Conservation (phyloP, 148 eudicot genomes). For the Rhododendron vialii region DNA sequence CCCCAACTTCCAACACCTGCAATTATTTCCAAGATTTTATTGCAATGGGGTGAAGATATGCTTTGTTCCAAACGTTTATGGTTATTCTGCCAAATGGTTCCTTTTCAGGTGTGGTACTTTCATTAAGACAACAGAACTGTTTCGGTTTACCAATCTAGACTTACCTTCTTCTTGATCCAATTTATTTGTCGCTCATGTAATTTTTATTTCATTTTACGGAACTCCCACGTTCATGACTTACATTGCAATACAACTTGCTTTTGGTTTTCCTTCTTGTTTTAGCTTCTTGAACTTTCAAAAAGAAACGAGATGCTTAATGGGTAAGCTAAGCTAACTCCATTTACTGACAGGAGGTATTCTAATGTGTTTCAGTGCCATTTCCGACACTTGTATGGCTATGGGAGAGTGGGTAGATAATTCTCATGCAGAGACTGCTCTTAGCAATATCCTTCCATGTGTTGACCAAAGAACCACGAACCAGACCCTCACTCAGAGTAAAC, state of each 20-base stretch:
- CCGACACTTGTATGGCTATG: constrained; percentile 93
- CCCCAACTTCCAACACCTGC: not conserved
- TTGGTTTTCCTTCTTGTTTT: not conserved
- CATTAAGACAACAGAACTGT: not conserved
- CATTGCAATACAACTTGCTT: not conserved
- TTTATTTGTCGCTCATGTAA: not conserved
- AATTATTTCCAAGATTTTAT: not conserved
- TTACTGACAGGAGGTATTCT: not conserved
- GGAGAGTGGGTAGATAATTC: constrained; percentile 95
- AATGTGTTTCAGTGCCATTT: constrained; percentile 52
- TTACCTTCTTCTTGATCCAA: not conserved
- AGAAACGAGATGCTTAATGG: not conserved
- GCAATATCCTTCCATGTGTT: constrained; percentile 92
- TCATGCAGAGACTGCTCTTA: constrained; percentile 88
- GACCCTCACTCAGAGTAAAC: constrained; percentile 67
- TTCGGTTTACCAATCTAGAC: not conserved
- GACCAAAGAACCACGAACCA: constrained; percentile 78
- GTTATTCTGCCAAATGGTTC: not conserved
- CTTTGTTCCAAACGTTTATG: not conserved
- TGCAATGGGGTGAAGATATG: not conserved
- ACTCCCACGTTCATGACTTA: not conserved
- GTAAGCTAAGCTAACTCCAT: not conserved
- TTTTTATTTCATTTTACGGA: not conserved
- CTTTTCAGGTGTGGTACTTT: not conserved
- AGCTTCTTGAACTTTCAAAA: too few species aligned